Evolutionary conservation across 2,329 filamentous ascomycete species (phyloP).

Genomic region (Fusarium nodosum): DNA sequence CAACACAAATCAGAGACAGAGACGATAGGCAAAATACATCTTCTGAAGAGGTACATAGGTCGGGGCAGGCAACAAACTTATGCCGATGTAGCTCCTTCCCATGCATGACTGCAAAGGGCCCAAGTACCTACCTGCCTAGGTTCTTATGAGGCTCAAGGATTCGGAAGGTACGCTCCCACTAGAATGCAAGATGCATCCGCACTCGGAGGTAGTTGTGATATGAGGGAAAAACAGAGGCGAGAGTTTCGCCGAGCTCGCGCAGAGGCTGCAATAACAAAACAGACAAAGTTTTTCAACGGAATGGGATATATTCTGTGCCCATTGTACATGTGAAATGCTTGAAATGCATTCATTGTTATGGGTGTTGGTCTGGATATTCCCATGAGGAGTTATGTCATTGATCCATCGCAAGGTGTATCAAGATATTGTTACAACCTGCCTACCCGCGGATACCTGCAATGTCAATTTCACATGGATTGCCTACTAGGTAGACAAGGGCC

Average conservation of each 20-base stretch:
- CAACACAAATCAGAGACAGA: neutral
- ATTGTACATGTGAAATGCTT: neutral
- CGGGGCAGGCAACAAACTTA: neutral
- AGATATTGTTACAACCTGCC: neutral
- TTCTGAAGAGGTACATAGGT: neutral
- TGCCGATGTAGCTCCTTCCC: neutral
- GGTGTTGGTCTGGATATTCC: neutral
- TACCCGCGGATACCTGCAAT: constrained; percentile 10
- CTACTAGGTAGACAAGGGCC: neutral
- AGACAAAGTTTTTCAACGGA: constrained; percentile 6
- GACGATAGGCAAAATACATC: neutral
- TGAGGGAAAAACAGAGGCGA: constrained; percentile 32
- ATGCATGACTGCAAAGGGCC: neutral
- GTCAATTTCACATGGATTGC: neutral
- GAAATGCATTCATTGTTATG: neutral
- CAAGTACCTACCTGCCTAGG: neutral
- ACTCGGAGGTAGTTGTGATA: constrained; percentile 30
- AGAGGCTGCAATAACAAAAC: constrained; percentile 8
- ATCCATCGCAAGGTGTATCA: neutral
- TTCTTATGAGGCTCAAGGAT: constrained; percentile 7
- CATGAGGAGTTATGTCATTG: neutral
- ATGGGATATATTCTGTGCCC: neutral
- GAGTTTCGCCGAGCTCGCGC: constrained; percentile 38
- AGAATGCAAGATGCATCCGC: constrained; percentile 31
- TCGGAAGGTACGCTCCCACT: constrained; percentile 23